Percentiles rank a stretch among this genome's conserved stretches.
phyloP scores from a whole-genome alignment of 257 asterid genomes.

The Scutellaria barbata region DNA sequence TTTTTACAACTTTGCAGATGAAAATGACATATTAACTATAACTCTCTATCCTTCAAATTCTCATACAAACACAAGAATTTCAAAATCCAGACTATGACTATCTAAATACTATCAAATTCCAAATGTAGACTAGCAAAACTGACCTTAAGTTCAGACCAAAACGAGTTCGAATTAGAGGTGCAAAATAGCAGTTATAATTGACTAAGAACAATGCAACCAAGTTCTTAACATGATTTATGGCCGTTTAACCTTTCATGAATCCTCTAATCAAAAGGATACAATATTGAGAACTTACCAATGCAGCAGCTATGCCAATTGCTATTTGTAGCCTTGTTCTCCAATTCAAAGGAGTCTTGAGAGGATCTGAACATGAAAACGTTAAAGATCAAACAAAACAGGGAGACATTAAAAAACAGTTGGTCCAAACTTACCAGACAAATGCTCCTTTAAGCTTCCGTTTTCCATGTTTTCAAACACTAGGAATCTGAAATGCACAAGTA shows the following conservation, averaged over 20 bases:
- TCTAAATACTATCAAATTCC: too few species aligned
- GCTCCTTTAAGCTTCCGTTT: conserved; percentile 80
- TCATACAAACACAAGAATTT: too few species aligned
- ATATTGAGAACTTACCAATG: conserved; percentile 64
- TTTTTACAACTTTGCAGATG: too few species aligned
- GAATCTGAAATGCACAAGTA: conserved; percentile 53
- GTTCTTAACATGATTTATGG: background rate
- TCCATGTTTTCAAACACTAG: conserved; percentile 76
- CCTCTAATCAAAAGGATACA: background rate
- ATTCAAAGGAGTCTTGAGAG: conserved; percentile 85
- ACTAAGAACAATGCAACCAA: background rate
- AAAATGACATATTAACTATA: too few species aligned
- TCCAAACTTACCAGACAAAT: conserved; percentile 66
- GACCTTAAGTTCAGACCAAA: too few species aligned
- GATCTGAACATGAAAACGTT: conserved; percentile 57
- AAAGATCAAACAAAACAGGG: conserved; percentile 8
- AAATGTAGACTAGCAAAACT: too few species aligned
- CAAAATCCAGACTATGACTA: too few species aligned
- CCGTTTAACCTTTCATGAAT: background rate
- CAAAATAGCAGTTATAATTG: too few species aligned
- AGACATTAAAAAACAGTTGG: background rate
- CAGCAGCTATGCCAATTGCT: conserved; percentile 81
- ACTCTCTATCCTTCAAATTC: too few species aligned
- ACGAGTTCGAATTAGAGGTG: too few species aligned
- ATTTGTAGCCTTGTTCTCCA: conserved; percentile 90